Conservation (phyloP, 495 filamentous ascomycete species). For the Tricharina praecox region DNA sequence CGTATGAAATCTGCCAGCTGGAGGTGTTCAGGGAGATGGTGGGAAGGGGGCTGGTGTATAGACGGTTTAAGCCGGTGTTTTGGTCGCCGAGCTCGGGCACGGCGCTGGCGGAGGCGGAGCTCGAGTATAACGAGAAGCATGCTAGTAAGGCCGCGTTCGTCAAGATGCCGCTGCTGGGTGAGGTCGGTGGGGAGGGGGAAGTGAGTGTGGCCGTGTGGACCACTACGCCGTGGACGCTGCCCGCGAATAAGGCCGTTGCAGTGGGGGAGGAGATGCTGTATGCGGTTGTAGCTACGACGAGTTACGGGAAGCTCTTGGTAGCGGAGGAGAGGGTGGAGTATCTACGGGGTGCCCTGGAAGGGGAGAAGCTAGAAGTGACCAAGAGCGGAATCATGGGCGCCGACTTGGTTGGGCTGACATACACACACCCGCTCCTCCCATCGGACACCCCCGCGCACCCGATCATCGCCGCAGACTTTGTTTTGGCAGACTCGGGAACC, state of each 20-base stretch:
- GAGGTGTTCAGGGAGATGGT: slow-evolving; percentile 74
- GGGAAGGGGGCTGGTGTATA: slow-evolving; percentile 66
- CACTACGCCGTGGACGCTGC: slow-evolving; percentile 93
- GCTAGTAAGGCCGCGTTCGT: slow-evolving; percentile 65
- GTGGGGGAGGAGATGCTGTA: slow-evolving; percentile 59
- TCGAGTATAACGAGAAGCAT: slow-evolving; percentile 85
- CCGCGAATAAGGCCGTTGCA: slow-evolving; percentile 79
- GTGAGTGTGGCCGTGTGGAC: slow-evolving; percentile 83
- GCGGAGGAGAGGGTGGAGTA: slow-evolving; percentile 48
- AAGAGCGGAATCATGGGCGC: slow-evolving; percentile 38
- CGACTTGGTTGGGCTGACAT: slow-evolving; percentile 46
- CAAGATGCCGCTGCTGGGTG: slow-evolving; percentile 48
- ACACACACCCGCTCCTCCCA: slow-evolving; percentile 47
- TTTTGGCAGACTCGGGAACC: slow-evolving; percentile 69
- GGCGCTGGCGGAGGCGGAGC: slow-evolving; percentile 83
- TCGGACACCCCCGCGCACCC: slow-evolving; percentile 38
- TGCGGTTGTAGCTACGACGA: slow-evolving; percentile 41
- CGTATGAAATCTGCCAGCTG: slow-evolving; percentile 75
- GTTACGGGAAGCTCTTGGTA: slow-evolving; percentile 42
- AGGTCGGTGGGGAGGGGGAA: background rate
- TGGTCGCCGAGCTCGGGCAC: slow-evolving; percentile 87
- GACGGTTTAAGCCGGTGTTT: slow-evolving; percentile 82
- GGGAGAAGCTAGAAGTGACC: slow-evolving; percentile 20
- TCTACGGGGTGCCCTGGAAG: slow-evolving; percentile 28
- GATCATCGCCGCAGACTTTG: slow-evolving; percentile 68